Conservation (phyloP, 768 basidiomycete species). For the Pisolithus sp. region DNA sequence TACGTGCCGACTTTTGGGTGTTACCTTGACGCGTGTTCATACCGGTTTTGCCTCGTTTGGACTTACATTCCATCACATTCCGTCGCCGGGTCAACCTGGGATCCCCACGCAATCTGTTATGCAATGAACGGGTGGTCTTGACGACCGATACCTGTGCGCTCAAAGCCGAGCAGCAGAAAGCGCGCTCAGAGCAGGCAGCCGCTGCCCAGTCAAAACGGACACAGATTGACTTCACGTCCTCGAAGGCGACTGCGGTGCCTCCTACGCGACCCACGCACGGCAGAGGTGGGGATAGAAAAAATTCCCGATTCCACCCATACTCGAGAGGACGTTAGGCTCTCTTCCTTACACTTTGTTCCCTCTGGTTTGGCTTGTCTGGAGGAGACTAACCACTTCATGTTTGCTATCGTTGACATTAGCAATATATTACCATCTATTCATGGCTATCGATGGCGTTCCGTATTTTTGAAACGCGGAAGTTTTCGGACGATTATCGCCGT, state of each 20-base stretch:
- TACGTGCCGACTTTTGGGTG: constrained; percentile 33
- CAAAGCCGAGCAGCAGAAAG: constrained; percentile 59
- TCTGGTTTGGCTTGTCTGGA: neutral
- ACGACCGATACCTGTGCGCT: constrained; percentile 4
- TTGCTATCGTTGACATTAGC: neutral
- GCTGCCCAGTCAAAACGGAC: constrained; percentile 50
- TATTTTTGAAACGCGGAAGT: too few species aligned
- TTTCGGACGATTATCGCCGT: too few species aligned
- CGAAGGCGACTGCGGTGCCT: constrained; percentile 11
- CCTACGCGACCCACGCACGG: constrained; percentile 11
- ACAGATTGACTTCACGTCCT: constrained; percentile 55
- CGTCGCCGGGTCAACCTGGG: neutral
- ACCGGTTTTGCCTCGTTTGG: constrained; percentile 7
- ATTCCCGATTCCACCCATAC: constrained; percentile 25
- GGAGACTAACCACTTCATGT: neutral
- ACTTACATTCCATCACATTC: neutral
- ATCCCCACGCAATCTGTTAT: neutral
- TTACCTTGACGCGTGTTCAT: constrained; percentile 23
- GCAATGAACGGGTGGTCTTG: neutral
- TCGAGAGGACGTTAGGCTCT: constrained; percentile 16
- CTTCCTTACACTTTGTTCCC: neutral
- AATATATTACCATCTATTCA: neutral
- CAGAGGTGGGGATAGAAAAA: constrained; percentile 13
- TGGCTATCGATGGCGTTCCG: too few species aligned
- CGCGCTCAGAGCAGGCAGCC: constrained; percentile 54